Evolutionary conservation across 78 protist genomes (phyloP).

Genomic region (Dictyostelium intermedium): DNA sequence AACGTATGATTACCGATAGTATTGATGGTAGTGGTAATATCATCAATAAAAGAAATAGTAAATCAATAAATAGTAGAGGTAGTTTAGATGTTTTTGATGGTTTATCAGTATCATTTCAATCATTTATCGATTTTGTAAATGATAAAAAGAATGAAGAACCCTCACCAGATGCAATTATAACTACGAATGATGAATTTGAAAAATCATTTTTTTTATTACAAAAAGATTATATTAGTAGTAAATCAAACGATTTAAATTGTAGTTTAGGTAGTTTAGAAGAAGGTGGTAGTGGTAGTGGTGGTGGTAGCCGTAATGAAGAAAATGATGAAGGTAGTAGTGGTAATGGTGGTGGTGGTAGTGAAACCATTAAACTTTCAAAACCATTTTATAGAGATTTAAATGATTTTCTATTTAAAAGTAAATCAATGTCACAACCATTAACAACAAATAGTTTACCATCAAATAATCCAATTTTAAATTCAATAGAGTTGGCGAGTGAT

Average conservation of each 20-base stretch:
- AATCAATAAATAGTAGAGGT: background rate
- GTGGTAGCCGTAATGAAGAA: background rate
- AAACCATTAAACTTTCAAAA: background rate
- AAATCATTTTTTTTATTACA: slow-evolving; percentile 14
- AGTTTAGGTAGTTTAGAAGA: background rate
- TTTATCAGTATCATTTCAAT: background rate
- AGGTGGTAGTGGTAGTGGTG: background rate
- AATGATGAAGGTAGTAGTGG: background rate
- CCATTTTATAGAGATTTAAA: background rate
- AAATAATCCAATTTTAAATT: background rate
- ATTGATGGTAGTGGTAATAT: background rate
- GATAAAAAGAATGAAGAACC: background rate
- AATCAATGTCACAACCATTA: background rate
- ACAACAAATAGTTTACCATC: background rate
- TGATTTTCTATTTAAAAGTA: background rate
- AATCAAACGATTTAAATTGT: background rate
- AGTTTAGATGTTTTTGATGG: background rate
- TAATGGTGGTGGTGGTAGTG: background rate
- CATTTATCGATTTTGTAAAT: slow-evolving; percentile 6
- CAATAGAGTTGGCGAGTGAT: background rate
- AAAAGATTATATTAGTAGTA: background rate
- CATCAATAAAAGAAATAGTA: background rate
- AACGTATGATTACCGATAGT: background rate
- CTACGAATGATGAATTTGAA: slow-evolving; percentile 17
- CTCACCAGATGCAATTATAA: background rate